These are phyloP conservation scores for Penicillium sclerotigenum DNA, from an alignment of 2,329 filamentous ascomycete species.

Conservation along the genomic window DNA sequence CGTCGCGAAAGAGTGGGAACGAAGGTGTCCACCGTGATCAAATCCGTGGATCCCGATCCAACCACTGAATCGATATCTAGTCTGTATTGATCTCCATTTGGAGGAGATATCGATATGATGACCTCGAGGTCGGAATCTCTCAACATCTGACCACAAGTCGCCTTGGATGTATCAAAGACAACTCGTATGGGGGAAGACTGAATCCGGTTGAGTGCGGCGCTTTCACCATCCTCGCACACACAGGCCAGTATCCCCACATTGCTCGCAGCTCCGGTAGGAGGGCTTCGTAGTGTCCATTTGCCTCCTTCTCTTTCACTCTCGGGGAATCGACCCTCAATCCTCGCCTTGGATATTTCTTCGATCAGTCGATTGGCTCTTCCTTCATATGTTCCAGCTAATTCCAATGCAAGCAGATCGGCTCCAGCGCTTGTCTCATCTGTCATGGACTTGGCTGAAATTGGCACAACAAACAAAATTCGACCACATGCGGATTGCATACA, in stretches of 20 bases:
- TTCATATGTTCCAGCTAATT: slow-evolving; percentile 72
- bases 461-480: slow-evolving; percentile 37
- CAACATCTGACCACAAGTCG: slow-evolving; percentile 29
- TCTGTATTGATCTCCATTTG: slow-evolving; percentile 57
- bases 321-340: slow-evolving; percentile 78
- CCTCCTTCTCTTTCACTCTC: slow-evolving; percentile 78
- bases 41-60: slow-evolving; percentile 70
- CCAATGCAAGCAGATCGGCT: slow-evolving; percentile 61
- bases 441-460: slow-evolving; percentile 24
- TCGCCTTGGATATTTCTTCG: slow-evolving; percentile 83
- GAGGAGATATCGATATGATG: slow-evolving; percentile 67
- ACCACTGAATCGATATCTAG: slow-evolving; percentile 63
- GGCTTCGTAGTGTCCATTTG: slow-evolving; percentile 74
- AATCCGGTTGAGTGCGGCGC: slow-evolving; percentile 50
- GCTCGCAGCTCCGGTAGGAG: slow-evolving; percentile 53
- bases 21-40: slow-evolving; percentile 69
- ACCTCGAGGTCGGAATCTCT: slow-evolving; percentile 40
- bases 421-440: slow-evolving; percentile 20
- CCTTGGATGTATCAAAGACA: slow-evolving; percentile 37
- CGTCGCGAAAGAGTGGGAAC: slow-evolving; percentile 70
- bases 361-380: slow-evolving; percentile 71
- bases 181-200: slow-evolving; percentile 35
- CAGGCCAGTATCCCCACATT: slow-evolving; percentile 53
- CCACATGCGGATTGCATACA: slow-evolving; percentile 54
- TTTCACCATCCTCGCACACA: slow-evolving; percentile 45